Evolutionary conservation across 2,329 filamentous ascomycete genomes (phyloP), one percentile per base, ranked within the genome.

Genomic region (Pseudogymnoascus sp.): DNA sequence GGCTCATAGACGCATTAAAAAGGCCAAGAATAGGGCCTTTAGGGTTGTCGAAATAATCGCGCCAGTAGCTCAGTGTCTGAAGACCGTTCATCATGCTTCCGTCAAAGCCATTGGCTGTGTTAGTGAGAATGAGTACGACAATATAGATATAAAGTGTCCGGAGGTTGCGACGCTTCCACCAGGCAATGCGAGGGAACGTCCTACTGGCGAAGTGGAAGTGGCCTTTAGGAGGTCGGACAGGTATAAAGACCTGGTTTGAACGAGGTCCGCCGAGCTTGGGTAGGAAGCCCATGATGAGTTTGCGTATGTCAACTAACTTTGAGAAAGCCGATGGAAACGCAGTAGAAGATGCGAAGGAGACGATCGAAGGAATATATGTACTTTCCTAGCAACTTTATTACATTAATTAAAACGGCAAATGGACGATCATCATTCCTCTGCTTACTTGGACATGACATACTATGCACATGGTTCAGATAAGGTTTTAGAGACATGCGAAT

Each of bases 11-110:
- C 16, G 73, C 73, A 37, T 71, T 70, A 32, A 77, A 68, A 28
- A 78, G 69, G 54, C 76, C 75, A 16, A 77, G 71, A 25, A 69
- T 67, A 1, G 73, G 66, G 6, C 72, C 67, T 8, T 57, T 61
- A 25, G 71, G 63, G 41, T 65, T 14, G 63, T 73, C 61, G 62
- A 71, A 72, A 71, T 75, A 76, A 3, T 69, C 62, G 62, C 75
- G 66, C 79, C 79, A 81, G 43, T 74, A 69, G 0, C 65, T 60
- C 61, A 81, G 73, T 4, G 76, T 73, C 64, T 78, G 76, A 22
- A 79, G 66, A 63, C 76, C 76, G 60, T 79, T 79, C 72, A 79
- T 75, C 67, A 79, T 72, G 9, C 74, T 76, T 22, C 74, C 66
- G 64, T 76, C 74, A 41, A 73, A 76, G 30, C 74, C 74, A 61